A percentile compares a stretch with the other conserved stretches of the same genome.
Conservation (phyloP, 768 basidiomycete genomes). For the Crucibulum laeve region DNA sequence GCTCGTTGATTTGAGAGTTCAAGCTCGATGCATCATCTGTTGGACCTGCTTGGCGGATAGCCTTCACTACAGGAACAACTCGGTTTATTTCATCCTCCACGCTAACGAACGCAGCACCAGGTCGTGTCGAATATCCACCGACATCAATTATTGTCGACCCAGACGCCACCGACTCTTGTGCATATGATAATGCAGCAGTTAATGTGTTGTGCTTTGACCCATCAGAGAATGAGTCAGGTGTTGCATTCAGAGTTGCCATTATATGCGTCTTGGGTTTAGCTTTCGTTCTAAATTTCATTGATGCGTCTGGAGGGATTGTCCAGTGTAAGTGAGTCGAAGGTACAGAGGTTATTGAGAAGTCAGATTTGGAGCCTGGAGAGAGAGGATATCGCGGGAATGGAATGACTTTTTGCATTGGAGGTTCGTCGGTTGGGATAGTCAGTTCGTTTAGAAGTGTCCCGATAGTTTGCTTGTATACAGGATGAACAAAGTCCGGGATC, state of each 20-base stretch:
- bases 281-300: not conserved
- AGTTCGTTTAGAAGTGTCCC: conserved; percentile 40
- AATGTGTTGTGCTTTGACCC: conserved; percentile 57
- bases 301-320: conserved; percentile 30
- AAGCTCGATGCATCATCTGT: not conserved
- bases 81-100: conserved; percentile 67
- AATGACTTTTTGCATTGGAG: conserved; percentile 66
- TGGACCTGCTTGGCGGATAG: conserved; percentile 38
- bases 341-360: conserved; percentile 22
- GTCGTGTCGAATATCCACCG: conserved; percentile 92
- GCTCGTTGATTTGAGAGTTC: conserved; percentile 1
- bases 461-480: conserved; percentile 44
- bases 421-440: conserved; percentile 21
- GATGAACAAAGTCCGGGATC: conserved; percentile 72
- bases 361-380: conserved; percentile 11
- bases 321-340: conserved; percentile 49
- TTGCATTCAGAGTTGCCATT: conserved; percentile 92
- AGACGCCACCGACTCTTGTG: conserved; percentile 37
- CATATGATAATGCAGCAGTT: conserved; percentile 50
- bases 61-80: conserved; percentile 66
- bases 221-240: conserved; percentile 96
- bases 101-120: conserved; percentile 64
- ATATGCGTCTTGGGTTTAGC: conserved; percentile 48
- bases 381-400: conserved; percentile 64
- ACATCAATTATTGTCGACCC: conserved; percentile 85